These are phyloP conservation scores for Aspergillus niger DNA, from an alignment of 2,329 filamentous ascomycete species.

Conservation along the genomic window DNA sequence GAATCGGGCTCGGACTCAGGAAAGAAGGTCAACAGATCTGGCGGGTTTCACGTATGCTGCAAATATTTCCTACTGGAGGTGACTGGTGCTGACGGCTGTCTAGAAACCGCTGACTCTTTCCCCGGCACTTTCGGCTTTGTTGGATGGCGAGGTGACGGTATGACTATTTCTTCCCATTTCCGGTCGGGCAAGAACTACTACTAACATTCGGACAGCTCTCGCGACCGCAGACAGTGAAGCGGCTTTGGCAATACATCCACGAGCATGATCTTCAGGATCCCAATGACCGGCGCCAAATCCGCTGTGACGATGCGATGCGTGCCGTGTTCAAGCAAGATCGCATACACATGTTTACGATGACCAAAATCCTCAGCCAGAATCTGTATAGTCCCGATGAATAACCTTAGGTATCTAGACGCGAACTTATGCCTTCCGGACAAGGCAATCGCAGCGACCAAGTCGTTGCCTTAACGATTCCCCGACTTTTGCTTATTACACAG, in stretches of 20 bases:
- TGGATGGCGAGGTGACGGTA: slow-evolving; percentile 49
- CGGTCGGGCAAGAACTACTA: not conserved
- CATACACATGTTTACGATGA: slow-evolving; percentile 99
- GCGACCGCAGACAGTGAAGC: slow-evolving; percentile 92
- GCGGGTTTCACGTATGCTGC: slow-evolving; percentile 76
- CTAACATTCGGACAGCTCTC: slow-evolving; percentile 65
- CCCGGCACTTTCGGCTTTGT: slow-evolving; percentile 46
- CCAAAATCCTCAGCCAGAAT: slow-evolving; percentile 89
- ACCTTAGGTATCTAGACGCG: slow-evolving; percentile 12
- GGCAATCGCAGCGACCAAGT: slow-evolving; percentile 7
- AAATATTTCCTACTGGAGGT: not conserved
- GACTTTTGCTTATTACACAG: slow-evolving; percentile 20
- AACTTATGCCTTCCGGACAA: slow-evolving; percentile 6
- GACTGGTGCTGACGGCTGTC: slow-evolving; percentile 8
- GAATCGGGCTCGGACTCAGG: slow-evolving; percentile 62
- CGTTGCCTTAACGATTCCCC: slow-evolving; percentile 31
- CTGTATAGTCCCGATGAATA: slow-evolving; percentile 81
- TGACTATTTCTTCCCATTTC: slow-evolving; percentile 20
- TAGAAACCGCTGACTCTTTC: slow-evolving; percentile 52
- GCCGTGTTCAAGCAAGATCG: slow-evolving; percentile 87
- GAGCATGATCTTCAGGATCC: slow-evolving; percentile 86
- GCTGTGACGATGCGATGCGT: slow-evolving; percentile 87
- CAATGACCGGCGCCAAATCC: slow-evolving; percentile 85
- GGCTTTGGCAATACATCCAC: slow-evolving; percentile 95
- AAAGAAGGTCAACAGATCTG: slow-evolving; percentile 72